Conservation (phyloP, 257 asterid species). For the Gentiana straminea region DNA sequence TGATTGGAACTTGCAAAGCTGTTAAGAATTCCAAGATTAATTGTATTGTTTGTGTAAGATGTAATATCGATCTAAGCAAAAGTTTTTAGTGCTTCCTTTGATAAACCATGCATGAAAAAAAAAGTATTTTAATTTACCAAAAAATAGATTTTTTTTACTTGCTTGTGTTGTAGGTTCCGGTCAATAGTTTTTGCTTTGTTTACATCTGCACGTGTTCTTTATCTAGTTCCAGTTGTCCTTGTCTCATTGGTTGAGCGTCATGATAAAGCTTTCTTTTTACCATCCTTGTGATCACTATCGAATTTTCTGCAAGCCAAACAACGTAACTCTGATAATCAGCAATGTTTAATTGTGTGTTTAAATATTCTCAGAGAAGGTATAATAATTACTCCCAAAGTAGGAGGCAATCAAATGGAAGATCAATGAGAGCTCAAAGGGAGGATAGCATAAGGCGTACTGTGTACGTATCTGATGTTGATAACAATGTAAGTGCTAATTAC, state of each 20-base stretch:
- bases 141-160: too few relatives aligned
- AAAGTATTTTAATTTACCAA: too few relatives aligned
- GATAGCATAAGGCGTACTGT: slow-evolving; percentile 85
- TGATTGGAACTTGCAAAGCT: too few relatives aligned
- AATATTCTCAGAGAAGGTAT: slow-evolving; percentile 44
- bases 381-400: slow-evolving; percentile 49
- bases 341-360: neutral
- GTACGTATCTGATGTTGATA: slow-evolving; percentile 82
- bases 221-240: neutral
- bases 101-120: too few relatives aligned
- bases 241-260: too few relatives aligned
- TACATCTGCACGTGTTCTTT: neutral
- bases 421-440: slow-evolving; percentile 80
- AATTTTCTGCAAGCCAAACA: too few relatives aligned
- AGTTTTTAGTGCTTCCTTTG: too few relatives aligned
- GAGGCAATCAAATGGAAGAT: slow-evolving; percentile 56
- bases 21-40: too few relatives aligned
- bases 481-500: slow-evolving; percentile 44
- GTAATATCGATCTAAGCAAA: too few relatives aligned
- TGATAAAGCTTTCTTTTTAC: neutral
- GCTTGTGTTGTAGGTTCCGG: too few relatives aligned
- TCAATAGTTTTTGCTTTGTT: too few relatives aligned
- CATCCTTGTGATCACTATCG: neutral
- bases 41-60: too few relatives aligned
- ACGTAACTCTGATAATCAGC: neutral